phyloP scores from a whole-genome alignment of 768 basidiomycete genomes.

The Boletus reticuloceps region DNA sequence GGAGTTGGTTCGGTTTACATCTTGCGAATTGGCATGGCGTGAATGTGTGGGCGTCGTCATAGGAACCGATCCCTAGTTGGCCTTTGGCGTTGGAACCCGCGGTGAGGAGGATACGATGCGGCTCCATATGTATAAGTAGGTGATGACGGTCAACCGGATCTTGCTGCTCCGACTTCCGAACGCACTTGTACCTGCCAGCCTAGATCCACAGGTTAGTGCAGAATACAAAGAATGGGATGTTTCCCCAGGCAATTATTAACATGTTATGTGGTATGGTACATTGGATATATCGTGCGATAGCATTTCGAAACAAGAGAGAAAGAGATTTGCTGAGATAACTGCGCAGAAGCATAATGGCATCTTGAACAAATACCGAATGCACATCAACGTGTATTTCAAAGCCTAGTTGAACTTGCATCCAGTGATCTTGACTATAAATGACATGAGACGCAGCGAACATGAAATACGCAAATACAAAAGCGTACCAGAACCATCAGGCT shows the following conservation, averaged over 20 bases:
- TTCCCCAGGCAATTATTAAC: neutral
- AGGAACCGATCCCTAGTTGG: slow-evolving; percentile 41
- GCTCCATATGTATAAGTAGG: neutral
- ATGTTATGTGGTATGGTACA: slow-evolving; percentile 16
- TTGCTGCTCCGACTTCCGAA: neutral
- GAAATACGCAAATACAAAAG: neutral
- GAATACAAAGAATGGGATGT: neutral
- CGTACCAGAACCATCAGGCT: slow-evolving; percentile 64
- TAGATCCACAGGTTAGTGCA: too few species aligned
- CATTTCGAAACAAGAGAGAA: slow-evolving; percentile 4
- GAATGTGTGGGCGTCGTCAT: slow-evolving; percentile 41
- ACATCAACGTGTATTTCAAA: neutral
- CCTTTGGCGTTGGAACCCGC: slow-evolving; percentile 51
- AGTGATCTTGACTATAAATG: slow-evolving; percentile 47
- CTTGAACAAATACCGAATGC: neutral
- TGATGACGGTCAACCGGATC: neutral
- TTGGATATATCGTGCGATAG: slow-evolving; percentile 12
- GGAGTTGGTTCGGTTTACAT: slow-evolving; percentile 22
- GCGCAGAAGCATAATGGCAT: neutral
- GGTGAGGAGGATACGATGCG: slow-evolving; percentile 29
- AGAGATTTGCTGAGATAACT: slow-evolving; percentile 18
- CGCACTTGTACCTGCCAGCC: neutral
- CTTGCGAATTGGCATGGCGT: slow-evolving; percentile 35
- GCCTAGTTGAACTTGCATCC: slow-evolving; percentile 50
- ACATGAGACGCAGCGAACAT: slow-evolving; percentile 2